Evolutionary conservation across 1,284 basidiomycete genomes (phyloP).

Genomic region (Tilletia walkeri): DNA sequence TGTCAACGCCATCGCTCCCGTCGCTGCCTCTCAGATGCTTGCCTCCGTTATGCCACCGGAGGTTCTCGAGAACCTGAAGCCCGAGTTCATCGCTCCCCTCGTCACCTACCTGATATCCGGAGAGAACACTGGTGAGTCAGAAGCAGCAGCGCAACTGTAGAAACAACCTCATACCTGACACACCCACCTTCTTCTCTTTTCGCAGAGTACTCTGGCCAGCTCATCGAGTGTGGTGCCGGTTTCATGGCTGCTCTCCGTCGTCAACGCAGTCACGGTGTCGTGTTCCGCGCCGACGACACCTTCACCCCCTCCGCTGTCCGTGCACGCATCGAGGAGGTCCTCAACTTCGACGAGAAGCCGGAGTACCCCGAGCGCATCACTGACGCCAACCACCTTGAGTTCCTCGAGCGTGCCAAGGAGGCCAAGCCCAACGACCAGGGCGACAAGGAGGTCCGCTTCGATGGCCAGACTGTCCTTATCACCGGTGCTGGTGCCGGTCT

Average conservation of each 20-base stretch:
- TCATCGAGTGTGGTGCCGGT: constrained; percentile 93
- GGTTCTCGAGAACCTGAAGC: constrained; percentile 87
- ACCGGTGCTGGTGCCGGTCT: constrained; percentile 70
- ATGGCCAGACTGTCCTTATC: constrained; percentile 86
- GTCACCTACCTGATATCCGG: constrained; percentile 51
- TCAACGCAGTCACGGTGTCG: constrained; percentile 78
- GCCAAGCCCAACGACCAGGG: constrained; percentile 73
- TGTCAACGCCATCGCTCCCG: constrained; percentile 82
- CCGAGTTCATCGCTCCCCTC: constrained; percentile 89
- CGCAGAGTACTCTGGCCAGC: constrained; percentile 71
- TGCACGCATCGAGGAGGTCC: constrained; percentile 63
- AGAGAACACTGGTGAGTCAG: constrained; percentile 39
- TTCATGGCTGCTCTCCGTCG: constrained; percentile 89
- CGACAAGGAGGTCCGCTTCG: constrained; percentile 70
- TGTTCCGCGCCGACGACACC: constrained; percentile 85
- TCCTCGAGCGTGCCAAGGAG: constrained; percentile 69
- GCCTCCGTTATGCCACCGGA: constrained; percentile 96
- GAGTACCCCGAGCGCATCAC: constrained; percentile 71
- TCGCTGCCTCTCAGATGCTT: constrained; percentile 90
- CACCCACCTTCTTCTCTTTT: background rate
- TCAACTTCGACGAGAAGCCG: constrained; percentile 71
- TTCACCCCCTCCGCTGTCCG: constrained; percentile 87
- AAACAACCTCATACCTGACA: background rate
- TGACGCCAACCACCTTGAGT: constrained; percentile 64
- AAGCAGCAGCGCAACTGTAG: too few relatives aligned